Evolutionary conservation across 2,329 filamentous ascomycete species (phyloP).

Genomic region (Coccinonectria pachysandricola): DNA sequence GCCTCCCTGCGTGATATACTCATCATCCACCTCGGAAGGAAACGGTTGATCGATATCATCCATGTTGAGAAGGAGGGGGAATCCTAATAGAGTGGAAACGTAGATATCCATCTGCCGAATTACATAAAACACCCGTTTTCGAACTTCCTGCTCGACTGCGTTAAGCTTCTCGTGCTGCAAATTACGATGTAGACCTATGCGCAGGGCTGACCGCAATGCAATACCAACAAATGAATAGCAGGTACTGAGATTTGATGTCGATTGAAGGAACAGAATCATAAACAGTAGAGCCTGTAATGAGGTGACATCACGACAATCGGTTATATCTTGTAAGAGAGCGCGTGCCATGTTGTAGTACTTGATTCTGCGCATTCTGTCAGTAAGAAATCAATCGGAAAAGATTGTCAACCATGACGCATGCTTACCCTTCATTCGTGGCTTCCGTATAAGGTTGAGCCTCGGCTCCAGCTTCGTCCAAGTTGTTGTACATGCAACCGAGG

Average conservation of each 20-base stretch:
- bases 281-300: constrained; percentile 69
- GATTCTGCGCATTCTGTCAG: constrained; percentile 37
- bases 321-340: constrained; percentile 53
- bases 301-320: constrained; percentile 61
- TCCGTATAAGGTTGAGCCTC: constrained; percentile 37
- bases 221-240: constrained; percentile 77
- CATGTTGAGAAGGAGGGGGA: constrained; percentile 51
- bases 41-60: constrained; percentile 59
- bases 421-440: constrained; percentile 47
- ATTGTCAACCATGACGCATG: constrained; percentile 1
- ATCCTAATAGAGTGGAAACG: constrained; percentile 56
- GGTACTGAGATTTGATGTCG: constrained; percentile 65
- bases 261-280: constrained; percentile 72
- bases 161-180: constrained; percentile 53
- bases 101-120: constrained; percentile 63
- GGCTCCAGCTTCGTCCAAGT: constrained; percentile 43
- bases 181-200: constrained; percentile 68
- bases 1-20: constrained; percentile 51
- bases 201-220: constrained; percentile 62
- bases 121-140: constrained; percentile 56
- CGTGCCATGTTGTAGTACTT: constrained; percentile 66
- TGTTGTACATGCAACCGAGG: constrained; percentile 61
- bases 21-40: constrained; percentile 55
- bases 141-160: constrained; percentile 52
- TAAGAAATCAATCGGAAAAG: neutral